Conservation (phyloP, 345 rosid species). For the Excoecaria cochinchinensis region DNA sequence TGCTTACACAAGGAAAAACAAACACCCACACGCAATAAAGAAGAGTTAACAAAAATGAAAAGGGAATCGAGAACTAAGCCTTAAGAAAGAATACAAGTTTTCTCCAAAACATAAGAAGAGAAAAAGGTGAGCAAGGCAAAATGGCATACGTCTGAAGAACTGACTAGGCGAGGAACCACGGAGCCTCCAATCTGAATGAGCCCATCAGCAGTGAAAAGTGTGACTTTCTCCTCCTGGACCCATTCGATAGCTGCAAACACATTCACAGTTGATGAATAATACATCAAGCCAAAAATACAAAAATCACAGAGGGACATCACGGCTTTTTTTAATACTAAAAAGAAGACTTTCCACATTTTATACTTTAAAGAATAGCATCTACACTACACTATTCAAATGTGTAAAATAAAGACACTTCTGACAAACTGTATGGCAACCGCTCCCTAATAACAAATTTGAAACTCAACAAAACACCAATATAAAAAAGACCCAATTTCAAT, state of each 20-base stretch:
- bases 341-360: not conserved
- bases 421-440: too few relatives aligned
- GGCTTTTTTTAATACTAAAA: not conserved
- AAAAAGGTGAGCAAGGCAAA: not conserved
- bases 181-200: constrained; percentile 88
- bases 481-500: not conserved
- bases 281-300: not conserved
- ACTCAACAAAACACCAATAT: not conserved
- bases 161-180: constrained; percentile 65
- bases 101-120: not conserved
- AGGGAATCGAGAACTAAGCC: not conserved
- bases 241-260: constrained; percentile 60
- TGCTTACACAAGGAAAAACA: not conserved
- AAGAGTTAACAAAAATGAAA: not conserved
- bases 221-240: constrained; percentile 80
- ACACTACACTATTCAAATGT: not conserved
- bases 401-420: not conserved
- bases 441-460: not conserved
- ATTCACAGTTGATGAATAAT: constrained; percentile 1
- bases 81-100: not conserved
- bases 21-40: not conserved
- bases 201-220: constrained; percentile 84
- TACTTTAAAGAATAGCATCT: not conserved
- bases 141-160: constrained; percentile 52
- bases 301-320: constrained; percentile 6